phyloP scores from a whole-genome alignment of 2,329 filamentous ascomycete species.

The Coleophoma crateriformis region DNA sequence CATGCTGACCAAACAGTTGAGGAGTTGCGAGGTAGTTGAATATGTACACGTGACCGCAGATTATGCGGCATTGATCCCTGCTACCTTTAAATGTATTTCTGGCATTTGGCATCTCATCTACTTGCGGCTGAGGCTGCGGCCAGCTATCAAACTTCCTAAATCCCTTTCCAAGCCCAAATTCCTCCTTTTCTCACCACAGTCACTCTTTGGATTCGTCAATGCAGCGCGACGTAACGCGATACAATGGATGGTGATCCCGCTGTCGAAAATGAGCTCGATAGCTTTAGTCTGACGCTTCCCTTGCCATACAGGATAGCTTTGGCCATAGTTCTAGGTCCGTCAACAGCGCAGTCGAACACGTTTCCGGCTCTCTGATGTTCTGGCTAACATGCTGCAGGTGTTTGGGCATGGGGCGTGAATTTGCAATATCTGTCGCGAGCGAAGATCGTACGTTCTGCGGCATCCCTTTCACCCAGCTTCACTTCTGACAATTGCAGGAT shows the following conservation, averaged over 20 bases:
- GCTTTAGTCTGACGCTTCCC: slow-evolving; percentile 81
- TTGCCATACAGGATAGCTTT: slow-evolving; percentile 86
- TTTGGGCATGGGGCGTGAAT: slow-evolving; percentile 94
- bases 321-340: slow-evolving; percentile 75
- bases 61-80: no score
- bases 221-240: slow-evolving; percentile 17
- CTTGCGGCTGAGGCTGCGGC: no score
- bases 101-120: no score
- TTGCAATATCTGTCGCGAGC: slow-evolving; percentile 76
- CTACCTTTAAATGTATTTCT: no score
- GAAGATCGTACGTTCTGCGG: slow-evolving; percentile 57
- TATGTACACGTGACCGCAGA: no score
- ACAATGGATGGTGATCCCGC: slow-evolving; percentile 70
- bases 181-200: slow-evolving; percentile 13
- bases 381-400: slow-evolving; percentile 45
- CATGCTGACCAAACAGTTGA: no score
- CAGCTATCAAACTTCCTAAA: no score
- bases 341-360: no score
- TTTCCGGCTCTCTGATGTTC: no score
- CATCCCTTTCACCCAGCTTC: background rate
- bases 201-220: slow-evolving; percentile 20
- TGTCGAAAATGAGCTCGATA: slow-evolving; percentile 69
- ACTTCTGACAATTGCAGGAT: slow-evolving; percentile 44
- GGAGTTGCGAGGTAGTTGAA: no score
- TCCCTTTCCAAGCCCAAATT: no score